Evolutionary conservation across 2,329 filamentous ascomycete species (phyloP), one percentile per base, ranked within the genome.

Genomic region (Alternaria novae-zelandiae): DNA sequence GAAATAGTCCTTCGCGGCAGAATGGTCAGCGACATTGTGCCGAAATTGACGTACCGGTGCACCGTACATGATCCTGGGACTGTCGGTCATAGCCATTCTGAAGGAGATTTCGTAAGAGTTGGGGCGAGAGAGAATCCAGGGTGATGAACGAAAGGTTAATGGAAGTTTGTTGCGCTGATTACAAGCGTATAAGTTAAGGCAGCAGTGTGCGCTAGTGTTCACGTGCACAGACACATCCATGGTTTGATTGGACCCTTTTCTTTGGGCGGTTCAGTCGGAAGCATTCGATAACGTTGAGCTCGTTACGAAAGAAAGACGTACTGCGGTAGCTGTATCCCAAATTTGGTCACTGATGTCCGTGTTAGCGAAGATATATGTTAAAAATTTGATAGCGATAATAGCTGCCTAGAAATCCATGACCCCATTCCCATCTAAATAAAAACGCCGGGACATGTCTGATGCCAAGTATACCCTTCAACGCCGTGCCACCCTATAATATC

Each of bases 401-500:
- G 49, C 7, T 25, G 20, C 32, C 13, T 53, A 32, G 13, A n/a
- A 3, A 8, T 25, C 30, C 30, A 20, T 25, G 5, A n/a, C 4
- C 49, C 23, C 23, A 9, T 12, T 53, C 21, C 49, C 13, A 53
- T 25, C 20, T 32, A 36, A 36, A 17, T 17, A 15, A n/a, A 20
- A 57, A 28, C 43, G 54, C 54, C 43, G 13, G 32, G n/a, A n/a
- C n/a, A n/a, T n/a, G n/a, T n/a, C n/a, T n/a, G n/a, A n/a, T n/a
- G n/a, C n/a, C n/a, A n/a, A n/a, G n/a, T n/a, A n/a, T n/a, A n/a
- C n/a, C n/a, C n/a, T n/a, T n/a, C n/a, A 51, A 58, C 56, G 32
- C 56, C 46, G 5, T 23, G 46, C 41, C n/a, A n/a, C n/a, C 54
- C 25, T 56, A 56, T 28, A 43, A 2, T 43, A 21, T 36, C 25